These are phyloP conservation scores for Leccinum rimulosum DNA, from an alignment of 768 basidiomycete species.

Conservation along the genomic window DNA sequence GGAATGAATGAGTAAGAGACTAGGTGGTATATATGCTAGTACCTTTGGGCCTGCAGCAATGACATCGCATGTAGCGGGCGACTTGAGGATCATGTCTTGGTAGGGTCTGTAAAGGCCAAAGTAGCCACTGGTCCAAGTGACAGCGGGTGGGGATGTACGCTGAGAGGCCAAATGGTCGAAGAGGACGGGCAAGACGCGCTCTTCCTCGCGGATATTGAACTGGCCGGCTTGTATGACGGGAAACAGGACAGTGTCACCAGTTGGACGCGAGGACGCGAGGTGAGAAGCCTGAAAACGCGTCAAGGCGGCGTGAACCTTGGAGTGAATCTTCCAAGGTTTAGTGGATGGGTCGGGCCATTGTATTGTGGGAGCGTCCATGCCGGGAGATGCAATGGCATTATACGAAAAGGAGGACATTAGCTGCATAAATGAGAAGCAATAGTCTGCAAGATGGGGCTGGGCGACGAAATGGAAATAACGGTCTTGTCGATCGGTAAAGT, in stretches of 20 bases:
- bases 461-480: constrained; percentile 77
- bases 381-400: constrained; percentile 31
- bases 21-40: constrained; percentile 10
- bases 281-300: constrained; percentile 55
- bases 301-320: constrained; percentile 55
- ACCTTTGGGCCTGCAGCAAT: constrained; percentile 89
- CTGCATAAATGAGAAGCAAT: constrained; percentile 78
- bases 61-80: constrained; percentile 61
- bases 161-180: constrained; percentile 45
- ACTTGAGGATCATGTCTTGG: constrained; percentile 64
- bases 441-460: constrained; percentile 68
- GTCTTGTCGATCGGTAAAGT: constrained; percentile 94
- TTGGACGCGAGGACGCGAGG: constrained; percentile 8
- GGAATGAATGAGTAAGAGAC: constrained; percentile 2
- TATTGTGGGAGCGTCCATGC: constrained; percentile 47
- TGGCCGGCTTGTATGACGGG: constrained; percentile 91
- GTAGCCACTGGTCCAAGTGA: constrained; percentile 93
- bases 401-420: constrained; percentile 75
- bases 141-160: constrained; percentile 37
- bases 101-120: constrained; percentile 85
- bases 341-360: constrained; percentile 64
- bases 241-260: constrained; percentile 53
- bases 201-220: constrained; percentile 85
- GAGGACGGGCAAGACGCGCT: constrained; percentile 53
- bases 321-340: constrained; percentile 70